These are phyloP conservation scores for Neophaeococcomyces aloes DNA, from an alignment of 2,329 filamentous ascomycete species.

Conservation along the genomic window DNA sequence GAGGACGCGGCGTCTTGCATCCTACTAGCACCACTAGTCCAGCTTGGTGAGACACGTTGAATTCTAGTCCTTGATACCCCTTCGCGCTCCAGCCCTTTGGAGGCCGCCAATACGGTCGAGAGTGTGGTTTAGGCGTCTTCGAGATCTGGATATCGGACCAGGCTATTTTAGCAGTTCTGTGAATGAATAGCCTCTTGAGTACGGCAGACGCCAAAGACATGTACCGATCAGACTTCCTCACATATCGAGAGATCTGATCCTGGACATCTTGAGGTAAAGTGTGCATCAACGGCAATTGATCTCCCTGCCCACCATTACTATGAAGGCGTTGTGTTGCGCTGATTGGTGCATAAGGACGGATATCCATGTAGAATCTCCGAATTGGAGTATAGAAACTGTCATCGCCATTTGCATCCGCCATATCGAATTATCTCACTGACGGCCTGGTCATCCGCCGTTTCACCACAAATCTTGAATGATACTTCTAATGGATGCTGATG, in stretches of 20 bases:
- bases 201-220: conserved; percentile 53
- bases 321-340: not conserved
- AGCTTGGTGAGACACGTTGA: conserved; percentile 56
- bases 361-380: conserved; percentile 37
- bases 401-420: not conserved
- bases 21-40: conserved; percentile 52
- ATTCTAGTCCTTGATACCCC: conserved; percentile 37
- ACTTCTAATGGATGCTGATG: no score
- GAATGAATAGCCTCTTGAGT: conserved; percentile 51
- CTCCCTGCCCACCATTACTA: not conserved
- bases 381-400: conserved; percentile 19
- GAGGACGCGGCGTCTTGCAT: conserved; percentile 23
- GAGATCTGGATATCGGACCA: conserved; percentile 48
- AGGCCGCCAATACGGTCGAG: conserved; percentile 45
- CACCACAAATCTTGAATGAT: no score
- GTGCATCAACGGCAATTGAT: conserved; percentile 30
- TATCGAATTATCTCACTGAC: not conserved
- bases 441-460: conserved; percentile 7
- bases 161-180: conserved; percentile 43
- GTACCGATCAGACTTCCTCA: conserved; percentile 46
- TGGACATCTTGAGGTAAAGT: conserved; percentile 40
- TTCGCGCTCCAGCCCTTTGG: conserved; percentile 20
- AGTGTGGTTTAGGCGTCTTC: conserved; percentile 39
- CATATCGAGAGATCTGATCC: conserved; percentile 38
- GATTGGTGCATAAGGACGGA: conserved; percentile 11